Percentiles rank a stretch among this genome's conserved stretches.
phyloP scores from a whole-genome alignment of 2,329 filamentous ascomycete genomes.

The Hypoxylon sp. region DNA sequence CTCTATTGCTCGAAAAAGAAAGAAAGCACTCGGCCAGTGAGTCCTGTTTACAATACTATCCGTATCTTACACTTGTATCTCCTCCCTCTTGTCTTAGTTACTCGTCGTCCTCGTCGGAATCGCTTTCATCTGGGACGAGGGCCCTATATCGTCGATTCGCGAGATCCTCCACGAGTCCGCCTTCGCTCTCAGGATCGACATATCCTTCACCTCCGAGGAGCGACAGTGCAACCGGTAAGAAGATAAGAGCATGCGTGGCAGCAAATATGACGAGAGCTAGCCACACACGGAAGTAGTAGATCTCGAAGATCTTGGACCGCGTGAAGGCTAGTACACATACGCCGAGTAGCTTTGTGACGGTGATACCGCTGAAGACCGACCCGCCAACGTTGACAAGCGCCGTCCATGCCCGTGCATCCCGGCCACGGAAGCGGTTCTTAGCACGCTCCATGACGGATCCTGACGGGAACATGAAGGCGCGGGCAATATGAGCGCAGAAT shows the following conservation, averaged over 20 bases:
- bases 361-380: conserved; percentile 96
- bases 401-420: conserved; percentile 90
- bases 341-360: conserved; percentile 92
- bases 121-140: conserved; percentile 82
- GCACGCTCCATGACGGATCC: conserved; percentile 85
- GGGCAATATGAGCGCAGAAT: conserved; percentile 96
- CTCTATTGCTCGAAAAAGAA: conserved; percentile 15
- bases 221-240: conserved; percentile 90
- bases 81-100: conserved; percentile 15
- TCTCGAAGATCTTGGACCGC: conserved; percentile 97
- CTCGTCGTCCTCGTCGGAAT: conserved; percentile 77
- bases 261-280: conserved; percentile 91
- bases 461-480: conserved; percentile 95
- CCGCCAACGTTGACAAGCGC: conserved; percentile 95
- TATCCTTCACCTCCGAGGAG: conserved; percentile 90
- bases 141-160: conserved; percentile 84
- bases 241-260: conserved; percentile 88
- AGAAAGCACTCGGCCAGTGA: conserved; percentile 11
- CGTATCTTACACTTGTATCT: conserved; percentile 21
- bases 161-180: conserved; percentile 90
- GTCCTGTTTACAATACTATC: conserved; percentile 12
- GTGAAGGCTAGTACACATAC: conserved; percentile 95
- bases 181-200: conserved; percentile 87
- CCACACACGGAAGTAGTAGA: conserved; percentile 99
- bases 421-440: conserved; percentile 82